Evolutionary conservation across 345 rosid species (phyloP).

Genomic region (Lenwebbia sp.): DNA sequence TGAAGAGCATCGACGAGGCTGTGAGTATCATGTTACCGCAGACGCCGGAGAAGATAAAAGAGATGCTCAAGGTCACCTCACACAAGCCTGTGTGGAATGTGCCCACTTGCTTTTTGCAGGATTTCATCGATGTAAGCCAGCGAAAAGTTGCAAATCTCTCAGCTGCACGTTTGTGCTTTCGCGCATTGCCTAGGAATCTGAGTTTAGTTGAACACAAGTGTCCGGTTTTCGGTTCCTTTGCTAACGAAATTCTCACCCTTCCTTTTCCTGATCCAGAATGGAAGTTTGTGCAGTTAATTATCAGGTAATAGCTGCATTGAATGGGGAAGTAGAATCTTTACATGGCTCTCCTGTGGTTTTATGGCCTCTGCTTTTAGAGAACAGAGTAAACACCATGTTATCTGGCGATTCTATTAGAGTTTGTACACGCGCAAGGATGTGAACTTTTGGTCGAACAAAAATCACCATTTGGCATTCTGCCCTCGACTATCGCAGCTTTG

Average conservation of each 20-base stretch:
- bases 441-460: not conserved
- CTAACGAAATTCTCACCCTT: not conserved
- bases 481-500: not conserved
- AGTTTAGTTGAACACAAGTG: not conserved
- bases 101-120: constrained; percentile 1
- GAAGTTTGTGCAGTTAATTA: not conserved
- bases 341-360: not conserved
- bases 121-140: constrained; percentile 1
- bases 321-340: not conserved
- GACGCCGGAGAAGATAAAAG: constrained; percentile 6
- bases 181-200: not conserved
- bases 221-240: not conserved
- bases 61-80: not conserved
- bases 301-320: not conserved
- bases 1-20: constrained; percentile 6
- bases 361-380: not conserved
- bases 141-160: not conserved
- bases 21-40: not conserved
- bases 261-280: not conserved
- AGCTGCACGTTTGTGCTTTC: not conserved
- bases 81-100: not conserved
- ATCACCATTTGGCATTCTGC: not conserved
- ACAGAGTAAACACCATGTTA: not conserved
- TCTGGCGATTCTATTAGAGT: not conserved
- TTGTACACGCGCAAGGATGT: not conserved